Base-by-base conservation (phyloP, 2,329 filamentous ascomycete genomes). In the Neonectria ditissima region DNA sequence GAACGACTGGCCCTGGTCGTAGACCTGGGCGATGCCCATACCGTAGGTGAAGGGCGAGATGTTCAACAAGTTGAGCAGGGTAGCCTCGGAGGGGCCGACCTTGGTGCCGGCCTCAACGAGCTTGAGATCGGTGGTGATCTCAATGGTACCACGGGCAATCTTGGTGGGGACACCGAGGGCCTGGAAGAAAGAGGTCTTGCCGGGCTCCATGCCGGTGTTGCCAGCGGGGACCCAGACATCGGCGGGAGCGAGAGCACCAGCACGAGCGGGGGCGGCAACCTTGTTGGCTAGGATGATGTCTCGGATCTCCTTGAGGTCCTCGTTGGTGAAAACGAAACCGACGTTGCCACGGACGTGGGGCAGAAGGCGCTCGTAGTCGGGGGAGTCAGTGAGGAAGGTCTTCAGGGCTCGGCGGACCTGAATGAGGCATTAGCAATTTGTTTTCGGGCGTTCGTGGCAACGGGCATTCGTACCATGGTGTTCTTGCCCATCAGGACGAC, bases 101-200 rank as follows among this genome's bases (percentile, higher is more conserved):
- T 97, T 98, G 88, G 62, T 87, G 76, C 91, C 90, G 73, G 93
- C 89, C 88, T 97, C 94, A 79, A 98, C 92, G 83, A 99, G 92
- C 92, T 97, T 98, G 78, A 99, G 88, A 81, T 99, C 96, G 78
- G 91, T 87, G 71, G 94, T 97, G 81, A 99, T 99, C 93, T 99
- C 96, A 86, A 99, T 99, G 86, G 96, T 99, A 97, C 96, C 97
- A 97, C 96, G 96, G 82, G 96, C 96, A 86, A 99, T 99, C 94
- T 99, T 99, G 90, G 96, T 99, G 81, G 96, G 96, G 82, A 99
- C 94, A 93, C 95, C 95, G 85, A 99, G 96, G 79, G 96, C 96
- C 91, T 99, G 96, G 94, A 99, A 99, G 94, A 99, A 99, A 81
- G 96, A 98, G 80, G 96, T 99, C 92, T 99, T 99, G 84, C 97